Evolutionary conservation across 305 asterid species (phyloP).

Genomic region (Solanum hybrid): DNA sequence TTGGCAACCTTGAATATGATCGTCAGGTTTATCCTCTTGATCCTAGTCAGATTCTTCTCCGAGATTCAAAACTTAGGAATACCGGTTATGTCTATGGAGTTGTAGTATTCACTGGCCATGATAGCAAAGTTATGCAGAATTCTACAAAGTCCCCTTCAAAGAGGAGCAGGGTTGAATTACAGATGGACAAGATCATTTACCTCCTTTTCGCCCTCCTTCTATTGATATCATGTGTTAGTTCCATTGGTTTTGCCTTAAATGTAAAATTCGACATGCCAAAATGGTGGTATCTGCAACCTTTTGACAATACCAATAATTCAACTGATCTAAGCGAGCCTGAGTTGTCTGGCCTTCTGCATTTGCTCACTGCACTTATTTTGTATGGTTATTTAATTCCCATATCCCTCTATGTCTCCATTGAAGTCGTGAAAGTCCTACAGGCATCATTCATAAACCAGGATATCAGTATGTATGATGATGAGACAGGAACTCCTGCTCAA

Average conservation of each 20-base stretch:
- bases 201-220: slow-evolving; percentile 55
- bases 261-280: slow-evolving; percentile 48
- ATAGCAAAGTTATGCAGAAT: slow-evolving; percentile 84
- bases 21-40: slow-evolving; percentile 60
- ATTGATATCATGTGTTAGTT: slow-evolving; percentile 55
- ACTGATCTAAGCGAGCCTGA: slow-evolving; percentile 46
- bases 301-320: slow-evolving; percentile 20
- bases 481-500: slow-evolving; percentile 71
- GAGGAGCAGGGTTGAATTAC: slow-evolving; percentile 67
- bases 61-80: slow-evolving; percentile 90
- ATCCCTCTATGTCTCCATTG: slow-evolving; percentile 84
- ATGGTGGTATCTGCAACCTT: slow-evolving; percentile 73
- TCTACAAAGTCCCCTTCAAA: slow-evolving; percentile 86
- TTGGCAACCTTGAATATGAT: slow-evolving; percentile 74
- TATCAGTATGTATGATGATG: slow-evolving; percentile 70
- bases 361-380: slow-evolving; percentile 74
- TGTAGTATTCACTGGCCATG: slow-evolving; percentile 76
- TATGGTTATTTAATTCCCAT: slow-evolving; percentile 85
- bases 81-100: slow-evolving; percentile 75
- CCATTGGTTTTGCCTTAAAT: slow-evolving; percentile 46
- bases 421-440: slow-evolving; percentile 83
- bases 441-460: slow-evolving; percentile 73
- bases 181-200: slow-evolving; percentile 79
- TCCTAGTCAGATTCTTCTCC: slow-evolving; percentile 71
- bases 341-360: slow-evolving; percentile 62